A percentile compares a stretch with the other conserved stretches of the same genome.
Evolutionary conservation across 2,329 filamentous ascomycete species (phyloP).

Genomic region (Byssothecium circinans): DNA sequence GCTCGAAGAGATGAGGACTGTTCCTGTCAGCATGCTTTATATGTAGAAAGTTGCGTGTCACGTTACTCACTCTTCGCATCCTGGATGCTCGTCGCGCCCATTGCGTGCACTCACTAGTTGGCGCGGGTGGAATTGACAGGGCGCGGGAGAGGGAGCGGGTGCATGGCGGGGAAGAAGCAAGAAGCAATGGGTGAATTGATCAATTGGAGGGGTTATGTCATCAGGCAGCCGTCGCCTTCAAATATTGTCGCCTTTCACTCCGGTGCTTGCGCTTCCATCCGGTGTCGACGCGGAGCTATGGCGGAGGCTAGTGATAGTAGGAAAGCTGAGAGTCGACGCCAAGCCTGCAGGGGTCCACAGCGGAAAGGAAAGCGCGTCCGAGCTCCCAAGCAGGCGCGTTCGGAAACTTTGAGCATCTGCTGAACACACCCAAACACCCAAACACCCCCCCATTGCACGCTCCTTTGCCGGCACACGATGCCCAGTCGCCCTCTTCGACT

Average conservation of each 20-base stretch:
- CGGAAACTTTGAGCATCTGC: conserved; percentile 28
- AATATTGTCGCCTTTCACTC: too few species aligned
- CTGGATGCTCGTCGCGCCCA: conserved; percentile 39
- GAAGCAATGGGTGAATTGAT: not conserved
- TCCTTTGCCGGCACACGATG: conserved; percentile 30
- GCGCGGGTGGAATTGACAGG: conserved; percentile 11
- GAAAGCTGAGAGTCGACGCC: not conserved
- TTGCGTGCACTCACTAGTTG: conserved; percentile 5
- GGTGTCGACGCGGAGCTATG: conserved; percentile 6
- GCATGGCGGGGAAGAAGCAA: not conserved
- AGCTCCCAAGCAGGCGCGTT: conserved; percentile 28
- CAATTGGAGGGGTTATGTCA: conserved; percentile 1
- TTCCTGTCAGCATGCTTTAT: conserved; percentile 11
- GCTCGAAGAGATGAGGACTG: conserved; percentile 35
- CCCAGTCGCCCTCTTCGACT: conserved; percentile 23
- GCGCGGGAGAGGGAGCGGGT: conserved; percentile 1
- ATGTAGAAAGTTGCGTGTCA: not conserved
- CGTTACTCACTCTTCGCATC: conserved; percentile 36
- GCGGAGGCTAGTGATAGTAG: conserved; percentile 1
- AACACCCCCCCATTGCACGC: conserved; percentile 12
- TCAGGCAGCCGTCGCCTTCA: too few species aligned
- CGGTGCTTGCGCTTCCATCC: not conserved
- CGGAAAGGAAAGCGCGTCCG: conserved; percentile 24
- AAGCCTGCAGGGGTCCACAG: conserved; percentile 11
- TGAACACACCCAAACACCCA: conserved; percentile 21